phyloP scores from a whole-genome alignment of 2,329 filamentous ascomycete species.

The Venturia oleaginea region DNA sequence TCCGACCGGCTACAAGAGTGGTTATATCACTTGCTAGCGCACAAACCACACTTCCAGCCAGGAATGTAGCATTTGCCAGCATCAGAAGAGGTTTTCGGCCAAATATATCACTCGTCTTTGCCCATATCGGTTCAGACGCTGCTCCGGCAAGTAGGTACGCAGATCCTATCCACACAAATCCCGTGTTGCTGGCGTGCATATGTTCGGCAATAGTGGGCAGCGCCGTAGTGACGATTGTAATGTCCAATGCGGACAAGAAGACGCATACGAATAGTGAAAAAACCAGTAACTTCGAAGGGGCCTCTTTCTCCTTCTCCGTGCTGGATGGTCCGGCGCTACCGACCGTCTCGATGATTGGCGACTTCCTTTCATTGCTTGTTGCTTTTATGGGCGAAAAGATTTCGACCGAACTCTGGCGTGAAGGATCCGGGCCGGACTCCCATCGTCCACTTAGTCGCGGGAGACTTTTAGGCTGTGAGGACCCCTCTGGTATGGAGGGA shows the following conservation, averaged over 20 bases:
- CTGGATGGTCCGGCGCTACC: background rate
- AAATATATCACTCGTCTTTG: slow-evolving; percentile 31
- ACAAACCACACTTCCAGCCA: slow-evolving; percentile 52
- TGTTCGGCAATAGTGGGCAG: slow-evolving; percentile 14
- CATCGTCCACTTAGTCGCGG: background rate
- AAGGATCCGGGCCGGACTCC: background rate
- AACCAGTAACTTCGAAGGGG: slow-evolving; percentile 1
- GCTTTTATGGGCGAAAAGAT: background rate
- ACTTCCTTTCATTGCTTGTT: background rate
- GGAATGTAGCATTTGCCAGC: slow-evolving; percentile 47
- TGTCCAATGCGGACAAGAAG: slow-evolving; percentile 15
- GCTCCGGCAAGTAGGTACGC: slow-evolving; percentile 29
- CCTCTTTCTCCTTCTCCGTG: background rate
- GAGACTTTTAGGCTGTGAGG: background rate
- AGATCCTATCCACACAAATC: slow-evolving; percentile 18
- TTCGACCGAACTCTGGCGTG: background rate
- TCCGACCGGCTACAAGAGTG: slow-evolving; percentile 53
- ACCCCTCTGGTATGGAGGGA: slow-evolving; percentile 1
- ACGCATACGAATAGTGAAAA: slow-evolving; percentile 11
- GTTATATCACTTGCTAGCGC: slow-evolving; percentile 48
- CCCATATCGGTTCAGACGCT: slow-evolving; percentile 33
- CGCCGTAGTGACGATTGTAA: slow-evolving; percentile 15
- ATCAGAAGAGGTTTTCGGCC: slow-evolving; percentile 28
- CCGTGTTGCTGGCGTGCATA: slow-evolving; percentile 8
- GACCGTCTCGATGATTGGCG: background rate